A percentile compares a stretch with the other conserved stretches of the same genome.
Evolutionary conservation across 139 green algal genomes (phyloP).

Genomic region (Pedinophyceae sp.): DNA sequence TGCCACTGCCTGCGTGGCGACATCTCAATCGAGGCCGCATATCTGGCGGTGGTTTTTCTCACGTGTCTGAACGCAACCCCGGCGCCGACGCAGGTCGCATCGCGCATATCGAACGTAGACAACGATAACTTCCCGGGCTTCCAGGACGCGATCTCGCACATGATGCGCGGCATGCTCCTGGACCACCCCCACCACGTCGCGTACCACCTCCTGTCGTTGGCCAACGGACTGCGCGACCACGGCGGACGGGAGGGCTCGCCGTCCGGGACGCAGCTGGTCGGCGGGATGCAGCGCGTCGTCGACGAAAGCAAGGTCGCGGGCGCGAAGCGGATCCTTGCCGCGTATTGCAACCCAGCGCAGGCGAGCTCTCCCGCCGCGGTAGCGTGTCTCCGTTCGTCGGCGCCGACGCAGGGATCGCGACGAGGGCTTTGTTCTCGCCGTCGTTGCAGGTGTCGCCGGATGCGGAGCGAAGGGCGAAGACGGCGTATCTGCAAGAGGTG

Average conservation of each 20-base stretch:
- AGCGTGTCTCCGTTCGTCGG: too few relatives aligned
- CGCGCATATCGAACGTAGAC: background rate
- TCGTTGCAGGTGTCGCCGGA: background rate
- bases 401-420: background rate
- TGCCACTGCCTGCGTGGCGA: background rate
- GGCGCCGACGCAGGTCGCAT: background rate
- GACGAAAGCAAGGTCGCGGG: constrained; percentile 2
- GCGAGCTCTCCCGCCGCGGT: background rate
- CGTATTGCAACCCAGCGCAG: background rate
- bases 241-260: background rate
- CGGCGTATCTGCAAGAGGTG: constrained; percentile 1
- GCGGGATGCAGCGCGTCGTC: background rate
- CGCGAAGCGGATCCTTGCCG: background rate
- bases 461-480: background rate
- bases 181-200: constrained; percentile 3
- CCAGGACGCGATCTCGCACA: constrained; percentile 11
- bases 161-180: background rate
- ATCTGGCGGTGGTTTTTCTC: too few relatives aligned
- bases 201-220: constrained; percentile 2
- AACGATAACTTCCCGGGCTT: too few relatives aligned
- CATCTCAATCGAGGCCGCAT: constrained; percentile 7
- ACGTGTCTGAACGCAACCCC: constrained; percentile 1
- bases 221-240: background rate
- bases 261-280: constrained; percentile 1
- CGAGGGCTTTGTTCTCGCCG: background rate